Evolutionary conservation across 768 basidiomycete species (phyloP), one percentile per base, ranked within the genome.

Genomic region (Lactifluus pinguis): DNA sequence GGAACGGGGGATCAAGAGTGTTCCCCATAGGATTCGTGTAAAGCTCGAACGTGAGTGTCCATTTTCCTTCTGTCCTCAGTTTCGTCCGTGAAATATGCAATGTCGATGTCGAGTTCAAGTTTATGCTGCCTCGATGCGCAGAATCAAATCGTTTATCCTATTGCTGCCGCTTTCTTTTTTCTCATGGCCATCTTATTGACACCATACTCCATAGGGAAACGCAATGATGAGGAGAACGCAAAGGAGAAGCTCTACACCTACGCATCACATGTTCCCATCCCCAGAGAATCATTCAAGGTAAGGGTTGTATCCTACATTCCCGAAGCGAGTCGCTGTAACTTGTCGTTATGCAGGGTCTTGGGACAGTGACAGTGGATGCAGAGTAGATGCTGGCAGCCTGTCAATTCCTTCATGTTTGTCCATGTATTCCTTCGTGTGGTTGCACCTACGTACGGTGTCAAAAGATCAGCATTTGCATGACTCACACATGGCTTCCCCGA

Each of bases 141-240:
- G 39, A 36, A 49, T 17, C 17, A 14, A 6, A n/a, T 29, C 17
- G 11, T 50, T 48, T 15, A 6, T 32, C 38, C 6, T 19, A 13
- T 17, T 25, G 25, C 25, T 2, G 30, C 36, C 2, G 15, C 14
- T 9, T 8, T 32, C 11, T 53, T 25, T 34, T 39, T n/a, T 29
- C 15, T 19, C 29, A 36, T 41, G 29, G 17, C 48, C 19, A 49
- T 34, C 30, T 49, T 49, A 29, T 48, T 48, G 15, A 54, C 15
- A 3, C 10, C 34, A 38, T 29, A 38, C 21, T 32, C 15, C 70
- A 2, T 68, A 94, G 90, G 95, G 70, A 95, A 95, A 80, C 90
- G 97, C 70, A 98, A 98, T 75, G 95, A 99, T 76, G 95, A 98
- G 69, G 95, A 99, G 80, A 89, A 87, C 69, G 95, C 97, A 61